These are phyloP conservation scores for Fragaria nilgerrensis DNA, from an alignment of 306 rosid genomes.

Conservation along the genomic window DNA sequence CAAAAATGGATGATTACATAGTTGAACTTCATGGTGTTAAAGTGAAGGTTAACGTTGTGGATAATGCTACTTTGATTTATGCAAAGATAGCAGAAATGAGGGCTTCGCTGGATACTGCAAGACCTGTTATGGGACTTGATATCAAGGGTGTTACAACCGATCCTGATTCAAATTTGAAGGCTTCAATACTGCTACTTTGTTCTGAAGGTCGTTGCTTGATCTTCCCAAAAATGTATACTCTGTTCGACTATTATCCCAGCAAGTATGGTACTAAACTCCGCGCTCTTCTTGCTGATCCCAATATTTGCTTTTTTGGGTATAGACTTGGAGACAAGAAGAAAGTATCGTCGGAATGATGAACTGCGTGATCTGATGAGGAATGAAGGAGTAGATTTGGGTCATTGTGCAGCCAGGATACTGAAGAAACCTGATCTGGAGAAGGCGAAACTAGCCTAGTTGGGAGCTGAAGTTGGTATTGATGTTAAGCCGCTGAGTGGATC, in stretches of 20 bases:
- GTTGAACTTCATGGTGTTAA: not conserved
- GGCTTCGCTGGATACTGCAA: not conserved
- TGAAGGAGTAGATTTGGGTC: not conserved
- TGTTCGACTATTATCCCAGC: not conserved
- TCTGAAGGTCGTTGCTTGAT: constrained; percentile 7
- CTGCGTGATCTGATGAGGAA: not conserved
- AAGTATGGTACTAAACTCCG: not conserved
- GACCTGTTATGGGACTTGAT: not conserved
- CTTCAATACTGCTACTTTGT: not conserved
- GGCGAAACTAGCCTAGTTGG: not conserved
- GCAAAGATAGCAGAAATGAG: not conserved
- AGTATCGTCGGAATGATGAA: not conserved
- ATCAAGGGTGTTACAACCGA: not conserved
- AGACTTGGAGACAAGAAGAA: not conserved
- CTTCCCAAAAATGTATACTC: not conserved
- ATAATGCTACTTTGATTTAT: not conserved
- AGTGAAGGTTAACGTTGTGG: not conserved
- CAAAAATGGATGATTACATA: not conserved
- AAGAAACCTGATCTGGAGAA: not conserved
- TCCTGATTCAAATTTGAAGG: not conserved
- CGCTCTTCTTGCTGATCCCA: not conserved
- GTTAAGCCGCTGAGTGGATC: not conserved
- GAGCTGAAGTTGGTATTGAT: constrained; percentile 8
- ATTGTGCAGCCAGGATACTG: constrained; percentile 6
- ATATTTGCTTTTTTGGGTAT: not conserved